Base-by-base conservation (phyloP, 1,284 basidiomycete species). In the Leccinum fallax region DNA sequence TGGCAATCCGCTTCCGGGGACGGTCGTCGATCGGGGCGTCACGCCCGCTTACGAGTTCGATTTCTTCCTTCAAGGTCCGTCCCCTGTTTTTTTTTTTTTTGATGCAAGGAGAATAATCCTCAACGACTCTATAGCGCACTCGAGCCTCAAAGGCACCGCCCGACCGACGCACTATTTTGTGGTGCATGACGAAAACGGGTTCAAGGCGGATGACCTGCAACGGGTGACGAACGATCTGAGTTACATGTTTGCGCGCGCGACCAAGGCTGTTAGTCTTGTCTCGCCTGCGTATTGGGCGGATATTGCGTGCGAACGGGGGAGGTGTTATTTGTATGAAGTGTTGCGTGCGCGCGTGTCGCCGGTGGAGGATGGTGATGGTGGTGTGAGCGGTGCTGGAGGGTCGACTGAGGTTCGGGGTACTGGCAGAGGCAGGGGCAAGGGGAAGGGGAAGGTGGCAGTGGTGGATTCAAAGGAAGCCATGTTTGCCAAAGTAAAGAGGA, bases 281-380 rank as follows among this genome's bases (percentile, higher is more conserved):
- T 87, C 89, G 0, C 89, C 90, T 0, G 90, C 89, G 0, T 91
- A 90, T 69, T 91, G 90, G 70, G 88, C 88, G 8, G 84, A 92
- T 70, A 76, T 92, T 49, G 89, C 88, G 3, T 92, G 90, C 67
- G 90, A 92, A 73, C 81, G 90, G 3, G 90, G 90, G 1, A 78
- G 91, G 21, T 91, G 88, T 73, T 93, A 92, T 69, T 69, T 93
- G 48, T 83, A 88, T 72, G 81, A 83, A 59, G 77, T 92, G 19
- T 76, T 92, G 48, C 28, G 16, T 10, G 61, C 57, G 4, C 30
- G 16, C 21, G 80, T 11, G 9, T 36, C 32, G 30, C 15, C 16
- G 9, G 2, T 10, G 38, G n/a, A 83, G 56, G 87, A 86, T 7
- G 77, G 74, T 7, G 76, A 77, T 15, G 32, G 24, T 1, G 5